Evolutionary conservation across 768 basidiomycete genomes (phyloP).

Genomic region (Kwoniella heveanensis): DNA sequence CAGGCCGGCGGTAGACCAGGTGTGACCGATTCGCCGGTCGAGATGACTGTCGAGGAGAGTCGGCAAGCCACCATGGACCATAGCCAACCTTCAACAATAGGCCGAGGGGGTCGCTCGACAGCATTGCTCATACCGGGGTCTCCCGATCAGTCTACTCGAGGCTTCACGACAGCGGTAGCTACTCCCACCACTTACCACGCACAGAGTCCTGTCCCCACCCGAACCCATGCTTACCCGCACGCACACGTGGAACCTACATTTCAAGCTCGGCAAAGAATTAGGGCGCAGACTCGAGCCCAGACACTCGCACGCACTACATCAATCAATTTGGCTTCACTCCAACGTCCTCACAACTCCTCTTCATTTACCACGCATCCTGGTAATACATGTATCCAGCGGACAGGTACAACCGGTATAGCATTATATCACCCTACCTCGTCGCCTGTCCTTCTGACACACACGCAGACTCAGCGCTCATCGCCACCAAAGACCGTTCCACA

Average conservation of each 20-base stretch:
- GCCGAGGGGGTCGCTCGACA: conserved; percentile 11
- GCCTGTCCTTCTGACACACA: background rate
- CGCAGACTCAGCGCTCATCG: background rate
- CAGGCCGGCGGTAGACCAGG: conserved; percentile 2
- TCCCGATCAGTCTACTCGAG: background rate
- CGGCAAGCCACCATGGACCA: background rate
- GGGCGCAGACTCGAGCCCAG: conserved; percentile 14
- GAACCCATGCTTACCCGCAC: background rate
- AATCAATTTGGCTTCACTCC: conserved; percentile 1
- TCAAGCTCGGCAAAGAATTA: conserved; percentile 12
- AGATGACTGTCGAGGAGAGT: conserved; percentile 7
- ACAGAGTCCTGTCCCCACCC: background rate
- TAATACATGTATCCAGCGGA: no score
- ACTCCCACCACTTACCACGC: background rate
- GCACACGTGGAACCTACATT: background rate
- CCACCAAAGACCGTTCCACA: background rate
- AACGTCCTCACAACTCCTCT: conserved; percentile 1
- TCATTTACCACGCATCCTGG: no score
- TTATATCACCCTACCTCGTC: conserved; percentile 8
- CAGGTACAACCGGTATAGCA: background rate
- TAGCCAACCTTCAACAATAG: conserved; percentile 12
- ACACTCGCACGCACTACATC: conserved; percentile 4
- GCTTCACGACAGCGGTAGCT: conserved; percentile 9
- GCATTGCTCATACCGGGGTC: background rate
- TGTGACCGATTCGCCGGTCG: conserved; percentile 11